Conservation (phyloP, 345 rosid genomes). For the Eucalyptus urophylla region DNA sequence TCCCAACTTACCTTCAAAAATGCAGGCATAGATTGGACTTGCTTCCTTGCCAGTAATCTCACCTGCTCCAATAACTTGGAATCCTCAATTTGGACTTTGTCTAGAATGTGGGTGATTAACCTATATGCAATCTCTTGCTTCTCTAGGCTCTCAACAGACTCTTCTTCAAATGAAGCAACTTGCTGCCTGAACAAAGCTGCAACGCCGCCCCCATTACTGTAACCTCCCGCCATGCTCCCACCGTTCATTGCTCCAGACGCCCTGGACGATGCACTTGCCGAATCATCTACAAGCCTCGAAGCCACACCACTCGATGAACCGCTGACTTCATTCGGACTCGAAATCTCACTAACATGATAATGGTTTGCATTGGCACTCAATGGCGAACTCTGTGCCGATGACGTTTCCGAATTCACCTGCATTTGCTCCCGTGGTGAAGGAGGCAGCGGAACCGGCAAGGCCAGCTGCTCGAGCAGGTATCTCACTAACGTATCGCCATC, state of each 20-base stretch:
- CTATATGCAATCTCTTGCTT: constrained; percentile 84
- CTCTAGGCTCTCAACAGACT: constrained; percentile 77
- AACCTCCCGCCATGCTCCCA: constrained; percentile 38
- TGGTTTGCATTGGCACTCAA: constrained; percentile 16
- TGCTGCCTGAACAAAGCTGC: constrained; percentile 38
- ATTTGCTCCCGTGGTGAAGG: constrained; percentile 28
- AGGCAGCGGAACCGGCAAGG: constrained; percentile 13
- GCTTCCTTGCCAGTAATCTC: constrained; percentile 64
- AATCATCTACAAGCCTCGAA: neutral
- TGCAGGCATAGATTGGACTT: constrained; percentile 80
- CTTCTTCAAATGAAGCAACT: constrained; percentile 76
- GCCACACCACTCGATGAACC: constrained; percentile 3
- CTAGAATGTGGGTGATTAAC: constrained; percentile 65
- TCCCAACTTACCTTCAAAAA: constrained; percentile 69
- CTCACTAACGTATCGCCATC: constrained; percentile 66
- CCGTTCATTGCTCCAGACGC: constrained; percentile 42
- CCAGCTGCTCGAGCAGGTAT: constrained; percentile 58
- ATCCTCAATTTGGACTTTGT: constrained; percentile 47
- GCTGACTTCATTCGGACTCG: constrained; percentile 50
- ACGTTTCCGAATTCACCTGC: constrained; percentile 33
- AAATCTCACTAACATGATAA: constrained; percentile 19
- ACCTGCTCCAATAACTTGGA: constrained; percentile 67
- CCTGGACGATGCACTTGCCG: constrained; percentile 14
- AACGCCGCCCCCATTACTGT: constrained; percentile 50
- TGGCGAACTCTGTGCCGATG: constrained; percentile 66